A percentile compares a stretch with the other conserved stretches of the same genome.
These are phyloP conservation scores for Colletotrichum tamarilloi DNA, from an alignment of 2,329 filamentous ascomycete species.

Conservation along the genomic window DNA sequence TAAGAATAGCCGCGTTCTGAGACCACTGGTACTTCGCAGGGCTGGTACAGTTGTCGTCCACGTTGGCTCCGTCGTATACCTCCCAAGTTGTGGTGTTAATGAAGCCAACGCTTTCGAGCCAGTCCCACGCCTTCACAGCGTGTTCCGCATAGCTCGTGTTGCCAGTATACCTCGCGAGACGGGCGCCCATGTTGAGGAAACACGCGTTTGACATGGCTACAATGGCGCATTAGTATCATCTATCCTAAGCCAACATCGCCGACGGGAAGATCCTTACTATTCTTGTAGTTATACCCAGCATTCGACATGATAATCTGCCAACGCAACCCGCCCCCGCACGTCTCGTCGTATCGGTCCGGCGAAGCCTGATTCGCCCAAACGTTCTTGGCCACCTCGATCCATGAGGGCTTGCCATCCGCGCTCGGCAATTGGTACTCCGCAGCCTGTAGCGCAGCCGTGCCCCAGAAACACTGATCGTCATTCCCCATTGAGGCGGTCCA, in stretches of 20 bases:
- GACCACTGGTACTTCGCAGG: conserved; percentile 65
- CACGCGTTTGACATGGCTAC: conserved; percentile 56
- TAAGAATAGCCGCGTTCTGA: conserved; percentile 63
- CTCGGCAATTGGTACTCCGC: conserved; percentile 65
- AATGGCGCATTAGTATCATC: neutral
- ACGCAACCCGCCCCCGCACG: conserved; percentile 71
- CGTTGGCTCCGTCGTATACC: conserved; percentile 68
- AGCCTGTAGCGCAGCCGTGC: conserved; percentile 65
- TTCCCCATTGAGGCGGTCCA: conserved; percentile 60
- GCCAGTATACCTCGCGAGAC: conserved; percentile 70
- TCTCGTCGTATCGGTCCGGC: conserved; percentile 58
- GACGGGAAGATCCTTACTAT: conserved; percentile 43
- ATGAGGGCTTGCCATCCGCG: conserved; percentile 55
- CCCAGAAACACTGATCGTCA: conserved; percentile 72
- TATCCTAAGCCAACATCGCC: neutral
- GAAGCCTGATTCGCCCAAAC: conserved; percentile 64
- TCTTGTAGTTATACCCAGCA: conserved; percentile 75
- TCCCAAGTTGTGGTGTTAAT: conserved; percentile 66
- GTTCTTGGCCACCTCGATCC: conserved; percentile 67
- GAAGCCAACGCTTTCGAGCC: conserved; percentile 60
- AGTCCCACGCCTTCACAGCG: conserved; percentile 67
- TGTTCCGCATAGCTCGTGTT: conserved; percentile 67
- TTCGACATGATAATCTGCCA: conserved; percentile 76
- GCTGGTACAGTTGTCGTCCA: conserved; percentile 61
- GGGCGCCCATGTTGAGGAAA: conserved; percentile 64